Evolutionary conservation across 2,329 filamentous ascomycete genomes (phyloP).

Genomic region (Aspergillus latus): DNA sequence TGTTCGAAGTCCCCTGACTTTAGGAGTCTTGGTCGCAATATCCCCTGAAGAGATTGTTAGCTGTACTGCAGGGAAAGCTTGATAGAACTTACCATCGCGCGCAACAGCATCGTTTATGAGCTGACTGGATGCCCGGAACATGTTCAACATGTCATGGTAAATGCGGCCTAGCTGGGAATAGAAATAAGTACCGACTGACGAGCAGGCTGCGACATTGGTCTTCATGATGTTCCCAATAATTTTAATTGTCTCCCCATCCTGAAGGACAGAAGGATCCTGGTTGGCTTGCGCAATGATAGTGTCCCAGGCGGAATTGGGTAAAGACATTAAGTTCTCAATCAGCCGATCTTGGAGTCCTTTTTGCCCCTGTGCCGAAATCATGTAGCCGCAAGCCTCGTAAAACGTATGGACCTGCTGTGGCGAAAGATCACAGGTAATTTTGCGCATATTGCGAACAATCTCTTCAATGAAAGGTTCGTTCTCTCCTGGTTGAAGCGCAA

Average conservation of each 20-base stretch:
- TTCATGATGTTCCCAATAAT: constrained; percentile 99
- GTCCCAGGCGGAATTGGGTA: constrained; percentile 94
- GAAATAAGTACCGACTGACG: constrained; percentile 94
- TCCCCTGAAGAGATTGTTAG: constrained; percentile 59
- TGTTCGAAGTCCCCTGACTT: constrained; percentile 88
- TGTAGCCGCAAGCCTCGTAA: constrained; percentile 97
- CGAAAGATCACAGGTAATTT: constrained; percentile 91
- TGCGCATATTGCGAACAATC: constrained; percentile 91
- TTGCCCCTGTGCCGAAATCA: constrained; percentile 97
- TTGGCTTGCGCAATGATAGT: constrained; percentile 88
- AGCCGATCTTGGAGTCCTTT: constrained; percentile 90
- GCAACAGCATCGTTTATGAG: constrained; percentile 92
- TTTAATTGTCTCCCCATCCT: constrained; percentile 95
- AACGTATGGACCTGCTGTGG: constrained; percentile 98
- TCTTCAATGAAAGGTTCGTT: constrained; percentile 97
- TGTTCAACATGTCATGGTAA: constrained; percentile 97
- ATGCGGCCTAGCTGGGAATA: constrained; percentile 97
- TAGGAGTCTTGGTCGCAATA: constrained; percentile 95
- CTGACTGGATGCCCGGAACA: constrained; percentile 96
- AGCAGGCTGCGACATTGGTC: constrained; percentile 98
- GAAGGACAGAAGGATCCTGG: constrained; percentile 77
- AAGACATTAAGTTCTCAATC: constrained; percentile 85
- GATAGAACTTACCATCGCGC: constrained; percentile 66
- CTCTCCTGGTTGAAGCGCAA: constrained; percentile 91
- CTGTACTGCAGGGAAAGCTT: background rate